phyloP scores from a whole-genome alignment of 495 filamentous ascomycete genomes.

The Trichoderma gamsii region DNA sequence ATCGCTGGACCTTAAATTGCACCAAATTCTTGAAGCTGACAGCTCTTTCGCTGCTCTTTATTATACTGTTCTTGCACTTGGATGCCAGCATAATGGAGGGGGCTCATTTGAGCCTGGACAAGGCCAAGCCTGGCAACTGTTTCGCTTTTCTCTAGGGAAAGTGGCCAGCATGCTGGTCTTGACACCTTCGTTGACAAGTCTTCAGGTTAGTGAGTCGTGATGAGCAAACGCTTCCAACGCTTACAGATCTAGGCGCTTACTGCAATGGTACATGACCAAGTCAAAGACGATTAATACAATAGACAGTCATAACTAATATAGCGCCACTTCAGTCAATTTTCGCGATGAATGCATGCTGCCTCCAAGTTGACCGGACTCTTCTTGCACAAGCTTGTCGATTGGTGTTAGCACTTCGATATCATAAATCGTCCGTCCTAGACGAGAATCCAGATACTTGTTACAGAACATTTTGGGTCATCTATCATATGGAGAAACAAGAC shows the following conservation, averaged over 20 bases:
- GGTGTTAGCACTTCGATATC: conserved; percentile 3
- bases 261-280: too few species aligned
- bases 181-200: too few species aligned
- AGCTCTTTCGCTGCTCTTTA: conserved; percentile 24
- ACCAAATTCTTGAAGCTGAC: too few species aligned
- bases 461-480: conserved; percentile 34
- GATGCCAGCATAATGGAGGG: conserved; percentile 29
- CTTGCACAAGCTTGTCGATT: too few species aligned
- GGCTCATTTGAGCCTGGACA: conserved; percentile 32
- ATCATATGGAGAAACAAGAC: conserved; percentile 31
- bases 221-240: too few species aligned
- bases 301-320: too few species aligned
- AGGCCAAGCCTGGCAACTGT: conserved; percentile 32
- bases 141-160: conserved; percentile 20
- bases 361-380: conserved; percentile 30
- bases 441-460: conserved; percentile 27
- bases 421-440: conserved; percentile 16
- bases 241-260: too few species aligned
- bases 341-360: conserved; percentile 27
- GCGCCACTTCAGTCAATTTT: conserved; percentile 20
- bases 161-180: too few species aligned
- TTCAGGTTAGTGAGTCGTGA: too few species aligned
- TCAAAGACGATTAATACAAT: too few species aligned
- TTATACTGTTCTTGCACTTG: conserved; percentile 33
- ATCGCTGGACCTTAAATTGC: too few species aligned